A percentile compares a stretch with the other conserved stretches of the same genome.
Evolutionary conservation across 2,329 filamentous ascomycete species (phyloP).

Genomic region (Xylaria sp.): DNA sequence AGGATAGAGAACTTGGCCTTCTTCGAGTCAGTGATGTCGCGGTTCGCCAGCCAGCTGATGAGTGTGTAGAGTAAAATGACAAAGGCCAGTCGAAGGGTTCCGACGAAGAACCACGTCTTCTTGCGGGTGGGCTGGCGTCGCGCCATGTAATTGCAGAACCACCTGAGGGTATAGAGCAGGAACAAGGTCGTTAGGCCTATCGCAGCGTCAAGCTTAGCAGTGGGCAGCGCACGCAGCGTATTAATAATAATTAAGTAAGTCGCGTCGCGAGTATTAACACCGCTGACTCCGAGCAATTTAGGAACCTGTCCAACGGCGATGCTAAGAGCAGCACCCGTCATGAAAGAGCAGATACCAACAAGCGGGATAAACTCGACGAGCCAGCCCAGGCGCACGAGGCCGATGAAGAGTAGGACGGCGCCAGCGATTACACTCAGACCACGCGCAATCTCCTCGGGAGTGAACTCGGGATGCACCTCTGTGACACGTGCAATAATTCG

Average conservation of each 20-base stretch:
- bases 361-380: conserved; percentile 65
- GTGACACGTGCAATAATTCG: conserved; percentile 57
- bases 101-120: conserved; percentile 81
- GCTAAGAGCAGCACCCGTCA: conserved; percentile 63
- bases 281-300: conserved; percentile 61
- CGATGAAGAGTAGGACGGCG: conserved; percentile 60
- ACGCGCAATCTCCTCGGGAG: conserved; percentile 58
- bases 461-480: conserved; percentile 52
- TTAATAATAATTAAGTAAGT: conserved; percentile 63
- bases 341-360: conserved; percentile 64
- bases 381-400: conserved; percentile 63
- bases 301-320: conserved; percentile 62
- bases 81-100: conserved; percentile 81
- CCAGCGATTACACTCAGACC: conserved; percentile 61
- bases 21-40: conserved; percentile 60
- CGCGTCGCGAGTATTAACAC: conserved; percentile 60
- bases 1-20: conserved; percentile 72
- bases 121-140: conserved; percentile 71
- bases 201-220: conserved; percentile 73
- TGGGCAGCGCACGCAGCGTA: conserved; percentile 58
- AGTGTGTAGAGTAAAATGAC: conserved; percentile 83
- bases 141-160: conserved; percentile 69
- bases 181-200: conserved; percentile 76
- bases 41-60: conserved; percentile 77
- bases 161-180: conserved; percentile 75